Base-by-base conservation (phyloP, 2,329 filamentous ascomycete species). In the Penicillium sp. region DNA sequence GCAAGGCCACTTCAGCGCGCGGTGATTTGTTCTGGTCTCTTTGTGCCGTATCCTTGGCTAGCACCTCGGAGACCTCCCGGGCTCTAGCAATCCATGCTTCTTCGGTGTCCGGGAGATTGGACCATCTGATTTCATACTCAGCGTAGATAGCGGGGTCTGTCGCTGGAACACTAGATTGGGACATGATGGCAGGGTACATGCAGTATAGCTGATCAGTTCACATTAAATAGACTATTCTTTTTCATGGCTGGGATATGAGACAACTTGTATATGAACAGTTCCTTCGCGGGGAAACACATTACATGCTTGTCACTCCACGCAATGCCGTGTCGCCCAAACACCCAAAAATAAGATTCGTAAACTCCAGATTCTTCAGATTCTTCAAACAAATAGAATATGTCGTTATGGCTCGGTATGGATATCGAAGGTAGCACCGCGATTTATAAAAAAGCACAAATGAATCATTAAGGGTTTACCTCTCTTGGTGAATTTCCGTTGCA, bases 1-100 rank as follows among this genome's bases (percentile, higher is more conserved):
- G 71, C 1, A 84, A 69, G 0, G 75, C 69, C 3, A 84, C 68
- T 58, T 84, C 82, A 0, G 79, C 79, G 2, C 69, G 69, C 2
- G 81, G 82, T 1, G 79, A 78, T 58, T 81, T 82, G 59, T 82
- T 80, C 54, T 76, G 74, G 46, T 83, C 80, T 50, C 81, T 66
- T 40, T 74, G 64, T 1, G 73, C 73, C 0, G 76, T 81, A 64
- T 83, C 81, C n/a, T 71, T 61, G 9, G 75, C 73, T 1, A 83
- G 72, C n/a, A 83, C 77, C 9, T 76, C 70, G 4, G 79, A 72
- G 3, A 84, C 81, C 29, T 78, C 73, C n/a, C 70, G 70, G 7
- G 81, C 81, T 43, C 81, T 74, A 4, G 69, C 64, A 8, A 82
- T 60, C 81, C 81, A 84, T 55, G 62, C 74, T 16, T 72, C 68